These are phyloP conservation scores for Ogataea pilisensis DNA, from an alignment of 805 yeast genomes.

Conservation along the genomic window DNA sequence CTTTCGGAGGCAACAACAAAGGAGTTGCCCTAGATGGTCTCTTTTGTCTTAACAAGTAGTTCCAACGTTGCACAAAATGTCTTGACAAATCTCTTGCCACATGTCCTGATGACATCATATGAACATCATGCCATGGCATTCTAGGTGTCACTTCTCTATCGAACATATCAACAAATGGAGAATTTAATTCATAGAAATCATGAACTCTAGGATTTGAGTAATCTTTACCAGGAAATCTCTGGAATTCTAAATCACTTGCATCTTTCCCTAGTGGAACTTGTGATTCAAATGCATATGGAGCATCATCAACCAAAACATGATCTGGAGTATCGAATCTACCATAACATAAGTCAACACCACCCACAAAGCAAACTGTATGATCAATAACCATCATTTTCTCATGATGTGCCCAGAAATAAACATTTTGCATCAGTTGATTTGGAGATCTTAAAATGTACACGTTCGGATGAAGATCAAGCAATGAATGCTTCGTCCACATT, in stretches of 20 bases:
- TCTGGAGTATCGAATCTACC: slow-evolving; percentile 97
- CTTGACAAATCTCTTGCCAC: slow-evolving; percentile 89
- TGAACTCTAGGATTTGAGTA: slow-evolving; percentile 92
- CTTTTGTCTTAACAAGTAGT: slow-evolving; percentile 85
- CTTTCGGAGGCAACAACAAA: slow-evolving; percentile 86
- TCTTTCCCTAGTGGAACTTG: slow-evolving; percentile 18
- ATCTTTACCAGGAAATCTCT: slow-evolving; percentile 93
- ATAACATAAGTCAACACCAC: slow-evolving; percentile 93
- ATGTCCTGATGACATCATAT: slow-evolving; percentile 92
- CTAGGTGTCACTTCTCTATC: slow-evolving; percentile 78
- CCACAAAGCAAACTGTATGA: slow-evolving; percentile 82
- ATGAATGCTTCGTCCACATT: slow-evolving; percentile 88
- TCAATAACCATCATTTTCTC: slow-evolving; percentile 88
- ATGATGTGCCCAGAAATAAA: slow-evolving; percentile 98
- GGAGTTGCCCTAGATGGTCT: slow-evolving; percentile 95
- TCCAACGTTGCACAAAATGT: slow-evolving; percentile 98
- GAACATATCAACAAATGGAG: slow-evolving; percentile 89
- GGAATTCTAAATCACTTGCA: slow-evolving; percentile 35
- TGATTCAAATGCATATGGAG: slow-evolving; percentile 29
- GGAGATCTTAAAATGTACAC: slow-evolving; percentile 92
- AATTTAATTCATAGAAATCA: slow-evolving; percentile 76
- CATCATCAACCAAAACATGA: slow-evolving; percentile 82
- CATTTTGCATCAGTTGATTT: slow-evolving; percentile 86
- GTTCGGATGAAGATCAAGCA: slow-evolving; percentile 79
- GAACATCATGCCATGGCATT: slow-evolving; percentile 99